Evolutionary conservation across 1,284 basidiomycete genomes (phyloP), one percentile per base, ranked within the genome.

Genomic region (Sutorius eximius): DNA sequence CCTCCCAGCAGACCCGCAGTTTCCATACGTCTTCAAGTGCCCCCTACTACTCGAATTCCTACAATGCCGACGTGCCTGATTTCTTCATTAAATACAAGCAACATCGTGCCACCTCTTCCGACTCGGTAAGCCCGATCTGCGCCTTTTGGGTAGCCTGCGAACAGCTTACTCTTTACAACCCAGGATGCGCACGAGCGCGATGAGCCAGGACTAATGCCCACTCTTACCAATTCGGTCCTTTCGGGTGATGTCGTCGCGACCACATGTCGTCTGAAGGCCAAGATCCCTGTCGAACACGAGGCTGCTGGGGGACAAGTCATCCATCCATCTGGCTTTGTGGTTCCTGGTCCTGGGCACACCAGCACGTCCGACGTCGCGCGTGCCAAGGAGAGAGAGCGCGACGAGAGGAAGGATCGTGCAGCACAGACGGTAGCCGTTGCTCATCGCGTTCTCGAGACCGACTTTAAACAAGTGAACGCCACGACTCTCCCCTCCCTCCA

Each of bases 241-340:
- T 49, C 49, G 12, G 67, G 65, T 7, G 69, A 72, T 27, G 24
- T 71, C 13, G 50, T 65, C 6, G 71, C 70, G 6, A 61, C 5
- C 5, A 71, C 67, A 7, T 65, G 66, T 42, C 66, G 68, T 38
- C 47, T 64, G 8, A 50, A 51, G 45, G 20, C 62, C 6, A 70
- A 72, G 55, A 58, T 62, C 12, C 68, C 68, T 10, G 47, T 68
- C 13, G 71, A 72, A 42, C 67, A 69, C 45, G 55, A 47, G 0
- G 38, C 40, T n/a, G 16, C 45, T 0, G 60, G 56, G 11, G 73
- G 72, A 20, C 58, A 40, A 33, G 13, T 63, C 48, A 29, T 64
- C 9, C 71, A 73, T 51, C 37, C 72, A 7, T 71, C 68, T 10
- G 73, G 71, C 18, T 74, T 66, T 41, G 61, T 71, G 8, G 58